Evolutionary conservation across 2,329 filamentous ascomycete species (phyloP), one percentile per base, ranked within the genome.

Genomic region (Trichoderma cornu-damae): DNA sequence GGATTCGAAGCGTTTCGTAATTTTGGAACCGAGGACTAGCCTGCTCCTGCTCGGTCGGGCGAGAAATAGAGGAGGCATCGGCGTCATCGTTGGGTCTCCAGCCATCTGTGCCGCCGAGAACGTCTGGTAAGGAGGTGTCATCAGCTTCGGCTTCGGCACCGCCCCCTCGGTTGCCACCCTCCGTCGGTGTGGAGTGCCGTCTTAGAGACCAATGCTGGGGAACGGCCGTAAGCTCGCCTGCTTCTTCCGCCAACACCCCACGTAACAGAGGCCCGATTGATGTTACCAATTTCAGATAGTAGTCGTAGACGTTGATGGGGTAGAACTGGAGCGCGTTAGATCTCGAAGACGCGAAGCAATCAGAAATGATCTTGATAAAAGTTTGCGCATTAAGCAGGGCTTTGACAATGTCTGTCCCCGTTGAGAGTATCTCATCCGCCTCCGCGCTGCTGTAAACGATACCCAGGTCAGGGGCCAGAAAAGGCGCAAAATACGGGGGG

Each of bases 171-270:
- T 61, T 30, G 24, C 61, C 55, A 20, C 59, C 65, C 16, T 67
- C 68, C 9, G 61, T 35, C 12, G 60, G 49, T 35, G 66, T 60
- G 61, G 69, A 62, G 59, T 72, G 62, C 7, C 68, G 73, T 61
- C 67, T 67, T 42, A 69, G 65, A 11, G 75, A 75, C 86, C 86
- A 89, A 59, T 84, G 77, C 35, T 85, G 79, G 1, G 93, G 90
- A 48, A 96, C 86, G 52, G 82, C 79, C 50, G 83, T 85, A 62
- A 88, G 82, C 43, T 96, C 77, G 0, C 86, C 76, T 34, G 92
- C 88, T 62, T 95, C 89, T 70, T 99, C 93, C 71, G 86, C 87
- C n/a, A 96, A 79, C 59, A 90, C 88, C 52, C 87, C 86, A 40
- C 88, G 83, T 62, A 96, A 81, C 14, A 99, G 75, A 22, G 85